Base-by-base conservation (phyloP, 805 yeast species). In the Jamesozyma hellenica region DNA sequence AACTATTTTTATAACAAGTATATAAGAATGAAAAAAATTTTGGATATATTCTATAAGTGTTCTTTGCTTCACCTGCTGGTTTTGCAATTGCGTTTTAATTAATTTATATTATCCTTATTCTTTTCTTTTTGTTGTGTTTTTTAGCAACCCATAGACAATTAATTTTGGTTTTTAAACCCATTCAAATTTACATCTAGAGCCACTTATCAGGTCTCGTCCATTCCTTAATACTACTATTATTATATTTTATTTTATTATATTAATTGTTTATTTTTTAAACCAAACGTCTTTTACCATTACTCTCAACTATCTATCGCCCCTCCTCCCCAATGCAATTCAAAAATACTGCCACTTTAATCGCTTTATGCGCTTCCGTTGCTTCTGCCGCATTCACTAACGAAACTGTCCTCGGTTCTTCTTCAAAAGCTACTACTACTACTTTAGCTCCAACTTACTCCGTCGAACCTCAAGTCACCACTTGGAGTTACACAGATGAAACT, bases 401-500 rank as follows among this genome's bases (percentile, higher is more conserved):
- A 8, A 47, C 54, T n/a, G n/a, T 37, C 30, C 18, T 4, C 17
- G 16, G 32, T 16, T 31, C n/a, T n/a, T 12, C 25, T 9, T 17
- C 25, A 12, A 31, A 31, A 18, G 21, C 19, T 26, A 15, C 35
- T n/a, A 48, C 53, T 10, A 46, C 47, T 15, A 49, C 55, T 29
- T 40, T 49, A 31, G 40, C 49, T 13, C 55, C 56, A 37, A 42
- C 45, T 27, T 44, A 46, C 33, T 41, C 54, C 7, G 50, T 53
- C 9, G 41, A 32, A 16, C 42, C 55, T 19, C 32, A 39, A 19
- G 42, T 43, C 1, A 47, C 44, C 19, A 45, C 48, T 11, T 31
- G 35, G 13, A 47, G 52, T 18, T 53, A 52, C 34, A 40, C 42
- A 27, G 57, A 55, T 31, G 50, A 43, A 12, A 49, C 54, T 8